phyloP scores from a whole-genome alignment of 352 stramenopile species.

The Globisporangium irregulare region DNA sequence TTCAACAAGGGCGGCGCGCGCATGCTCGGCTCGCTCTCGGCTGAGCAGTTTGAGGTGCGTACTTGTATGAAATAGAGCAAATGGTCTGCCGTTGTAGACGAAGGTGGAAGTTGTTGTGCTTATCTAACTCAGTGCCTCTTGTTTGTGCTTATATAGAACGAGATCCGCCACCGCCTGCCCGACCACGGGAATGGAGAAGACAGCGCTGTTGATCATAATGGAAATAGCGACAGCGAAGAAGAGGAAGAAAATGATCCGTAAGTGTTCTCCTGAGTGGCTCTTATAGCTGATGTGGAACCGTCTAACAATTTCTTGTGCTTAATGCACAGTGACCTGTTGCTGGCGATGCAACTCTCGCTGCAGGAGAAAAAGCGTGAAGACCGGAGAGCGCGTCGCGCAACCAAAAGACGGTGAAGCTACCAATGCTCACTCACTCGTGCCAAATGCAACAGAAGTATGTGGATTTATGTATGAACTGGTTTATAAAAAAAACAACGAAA shows the following conservation, averaged over 20 bases:
- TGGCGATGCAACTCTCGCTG: conserved; percentile 50
- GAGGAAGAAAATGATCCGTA: conserved; percentile 47
- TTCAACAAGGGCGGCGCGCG: conserved; percentile 69
- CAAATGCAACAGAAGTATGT: background rate
- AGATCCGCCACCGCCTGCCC: conserved; percentile 60
- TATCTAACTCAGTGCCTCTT: background rate
- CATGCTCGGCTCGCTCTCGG: conserved; percentile 77
- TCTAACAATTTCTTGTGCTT: background rate
- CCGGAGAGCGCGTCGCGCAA: conserved; percentile 37
- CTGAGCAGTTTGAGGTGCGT: conserved; percentile 79
- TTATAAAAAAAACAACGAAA: background rate
- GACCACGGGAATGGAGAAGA: background rate
- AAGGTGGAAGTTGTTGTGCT: background rate
- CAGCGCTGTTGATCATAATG: conserved; percentile 4
- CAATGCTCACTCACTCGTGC: background rate
- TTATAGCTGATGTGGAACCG: background rate
- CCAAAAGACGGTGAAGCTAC: conserved; percentile 30
- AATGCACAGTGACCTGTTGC: conserved; percentile 42
- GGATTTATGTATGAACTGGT: background rate
- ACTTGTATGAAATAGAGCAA: background rate
- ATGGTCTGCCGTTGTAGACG: background rate
- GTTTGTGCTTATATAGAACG: conserved; percentile 38
- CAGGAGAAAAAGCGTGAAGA: conserved; percentile 69
- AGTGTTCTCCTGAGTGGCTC: conserved; percentile 10
- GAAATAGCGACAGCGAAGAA: conserved; percentile 10